These are phyloP conservation scores for Fusarium sp. DNA, from an alignment of 2,329 filamentous ascomycete genomes.

Conservation along the genomic window DNA sequence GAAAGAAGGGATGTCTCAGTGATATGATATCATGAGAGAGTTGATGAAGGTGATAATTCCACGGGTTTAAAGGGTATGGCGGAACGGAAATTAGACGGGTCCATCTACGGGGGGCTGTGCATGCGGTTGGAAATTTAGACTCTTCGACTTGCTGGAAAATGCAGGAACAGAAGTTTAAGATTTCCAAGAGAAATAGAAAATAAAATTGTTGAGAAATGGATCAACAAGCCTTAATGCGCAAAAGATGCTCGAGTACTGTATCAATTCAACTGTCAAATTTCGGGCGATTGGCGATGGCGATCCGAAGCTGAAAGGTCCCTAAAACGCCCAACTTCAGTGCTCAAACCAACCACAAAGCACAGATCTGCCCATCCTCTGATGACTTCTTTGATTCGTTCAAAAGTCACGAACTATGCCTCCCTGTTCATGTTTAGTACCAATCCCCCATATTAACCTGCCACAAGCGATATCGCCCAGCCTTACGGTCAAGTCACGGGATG, in stretches of 20 bases:
- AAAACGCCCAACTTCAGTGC: background rate
- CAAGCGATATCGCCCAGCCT: background rate
- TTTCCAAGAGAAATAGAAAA: background rate
- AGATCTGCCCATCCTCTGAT: background rate
- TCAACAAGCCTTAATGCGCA: background rate
- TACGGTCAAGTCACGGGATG: conserved; percentile 18
- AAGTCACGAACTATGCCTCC: background rate
- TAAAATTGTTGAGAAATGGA: background rate
- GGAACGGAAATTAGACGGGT: conserved; percentile 13
- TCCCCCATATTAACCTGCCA: background rate
- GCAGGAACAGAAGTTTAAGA: background rate
- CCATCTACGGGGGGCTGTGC: conserved; percentile 19
- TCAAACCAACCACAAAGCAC: background rate
- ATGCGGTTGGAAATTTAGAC: background rate
- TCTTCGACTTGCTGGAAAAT: background rate
- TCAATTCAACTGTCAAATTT: background rate
- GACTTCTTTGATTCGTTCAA: background rate
- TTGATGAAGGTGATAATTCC: background rate
- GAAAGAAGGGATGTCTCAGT: background rate
- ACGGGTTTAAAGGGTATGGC: background rate
- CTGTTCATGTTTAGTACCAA: background rate
- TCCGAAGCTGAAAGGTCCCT: background rate
- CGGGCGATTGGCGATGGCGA: background rate
- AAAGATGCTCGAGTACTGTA: background rate
- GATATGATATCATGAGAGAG: conserved; percentile 5